A percentile compares a stretch with the other conserved stretches of the same genome.
phyloP scores from a whole-genome alignment of 1,284 basidiomycete genomes.

The Rhodotorula sp. region DNA sequence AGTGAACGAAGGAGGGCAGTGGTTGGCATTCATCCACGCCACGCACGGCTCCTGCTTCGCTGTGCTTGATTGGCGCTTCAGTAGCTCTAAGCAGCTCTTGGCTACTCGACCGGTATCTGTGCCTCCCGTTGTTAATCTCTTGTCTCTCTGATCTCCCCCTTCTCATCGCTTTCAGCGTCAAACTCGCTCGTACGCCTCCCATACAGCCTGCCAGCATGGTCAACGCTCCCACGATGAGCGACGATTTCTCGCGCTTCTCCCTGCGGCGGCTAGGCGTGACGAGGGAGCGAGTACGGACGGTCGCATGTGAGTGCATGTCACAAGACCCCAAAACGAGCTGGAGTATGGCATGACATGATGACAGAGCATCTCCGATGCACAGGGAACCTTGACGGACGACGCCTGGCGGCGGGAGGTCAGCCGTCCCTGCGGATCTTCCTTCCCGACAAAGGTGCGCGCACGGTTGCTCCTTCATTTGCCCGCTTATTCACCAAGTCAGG shows the following conservation, averaged over 20 bases:
- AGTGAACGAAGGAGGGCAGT: too few relatives aligned
- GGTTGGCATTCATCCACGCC: background rate
- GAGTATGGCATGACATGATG: too few relatives aligned
- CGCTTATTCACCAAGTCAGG: background rate
- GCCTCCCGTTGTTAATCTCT: background rate
- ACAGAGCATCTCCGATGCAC: background rate
- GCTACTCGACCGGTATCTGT: background rate
- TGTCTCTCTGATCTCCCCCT: background rate
- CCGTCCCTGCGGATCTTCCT: constrained; percentile 34
- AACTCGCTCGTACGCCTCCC: background rate
- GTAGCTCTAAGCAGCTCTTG: too few relatives aligned
- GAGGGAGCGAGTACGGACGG: constrained; percentile 20
- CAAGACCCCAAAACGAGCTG: too few relatives aligned
- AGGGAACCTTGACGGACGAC: constrained; percentile 39
- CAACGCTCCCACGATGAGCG: background rate
- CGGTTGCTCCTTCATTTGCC: background rate
- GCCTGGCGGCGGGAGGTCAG: constrained; percentile 29
- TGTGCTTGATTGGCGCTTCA: too few relatives aligned
- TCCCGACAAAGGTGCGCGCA: constrained; percentile 36
- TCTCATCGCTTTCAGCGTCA: background rate
- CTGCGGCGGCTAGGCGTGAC: constrained; percentile 14
- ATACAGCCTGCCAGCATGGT: background rate
- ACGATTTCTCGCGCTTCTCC: constrained; percentile 21
- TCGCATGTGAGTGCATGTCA: constrained; percentile 37
- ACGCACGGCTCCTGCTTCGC: too few relatives aligned